Percentiles rank a stretch among this genome's conserved stretches.
Evolutionary conservation across 2,329 filamentous ascomycete genomes (phyloP).

Genomic region (Chaetomiaceae sp.): DNA sequence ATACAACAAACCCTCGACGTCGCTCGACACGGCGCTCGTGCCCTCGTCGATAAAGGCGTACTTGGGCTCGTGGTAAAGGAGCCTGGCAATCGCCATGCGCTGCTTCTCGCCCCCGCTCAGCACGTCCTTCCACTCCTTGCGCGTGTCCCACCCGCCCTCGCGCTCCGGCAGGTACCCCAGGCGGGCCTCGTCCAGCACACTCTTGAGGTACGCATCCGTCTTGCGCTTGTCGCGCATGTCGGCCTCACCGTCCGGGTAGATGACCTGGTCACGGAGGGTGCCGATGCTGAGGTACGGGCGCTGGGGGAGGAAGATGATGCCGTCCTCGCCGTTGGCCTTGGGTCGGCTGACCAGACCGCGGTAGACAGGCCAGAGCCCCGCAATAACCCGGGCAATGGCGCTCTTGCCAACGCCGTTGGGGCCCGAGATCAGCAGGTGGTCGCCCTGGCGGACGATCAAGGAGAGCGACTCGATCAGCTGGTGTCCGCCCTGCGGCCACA

Average conservation of each 20-base stretch:
- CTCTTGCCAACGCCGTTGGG: conserved; percentile 93
- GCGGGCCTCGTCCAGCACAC: conserved; percentile 74
- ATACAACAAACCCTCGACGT: conserved; percentile 91
- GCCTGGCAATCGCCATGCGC: conserved; percentile 80
- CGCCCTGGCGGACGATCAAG: conserved; percentile 82
- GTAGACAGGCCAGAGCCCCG: conserved; percentile 94
- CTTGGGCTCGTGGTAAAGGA: conserved; percentile 90
- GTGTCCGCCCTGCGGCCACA: conserved; percentile 88
- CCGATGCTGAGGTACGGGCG: conserved; percentile 88
- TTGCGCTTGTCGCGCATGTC: conserved; percentile 84
- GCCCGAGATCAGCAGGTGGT: conserved; percentile 91
- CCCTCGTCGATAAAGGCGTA: conserved; percentile 96
- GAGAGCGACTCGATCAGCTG: conserved; percentile 85
- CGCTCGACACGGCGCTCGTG: conserved; percentile 87
- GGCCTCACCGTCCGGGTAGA: conserved; percentile 90
- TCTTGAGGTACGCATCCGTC: conserved; percentile 71
- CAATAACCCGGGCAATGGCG: conserved; percentile 79
- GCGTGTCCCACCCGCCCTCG: conserved; percentile 93
- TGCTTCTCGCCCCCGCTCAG: conserved; percentile 98
- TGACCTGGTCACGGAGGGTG: conserved; percentile 92
- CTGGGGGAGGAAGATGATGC: conserved; percentile 98
- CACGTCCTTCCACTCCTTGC: conserved; percentile 98
- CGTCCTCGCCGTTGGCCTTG: conserved; percentile 73
- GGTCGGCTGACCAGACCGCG: conserved; percentile 87
- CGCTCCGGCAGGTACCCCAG: conserved; percentile 86